A percentile compares a stretch with the other conserved stretches of the same genome.
Conservation (phyloP, 1,139 yeast species). For the Pichia sp. region DNA sequence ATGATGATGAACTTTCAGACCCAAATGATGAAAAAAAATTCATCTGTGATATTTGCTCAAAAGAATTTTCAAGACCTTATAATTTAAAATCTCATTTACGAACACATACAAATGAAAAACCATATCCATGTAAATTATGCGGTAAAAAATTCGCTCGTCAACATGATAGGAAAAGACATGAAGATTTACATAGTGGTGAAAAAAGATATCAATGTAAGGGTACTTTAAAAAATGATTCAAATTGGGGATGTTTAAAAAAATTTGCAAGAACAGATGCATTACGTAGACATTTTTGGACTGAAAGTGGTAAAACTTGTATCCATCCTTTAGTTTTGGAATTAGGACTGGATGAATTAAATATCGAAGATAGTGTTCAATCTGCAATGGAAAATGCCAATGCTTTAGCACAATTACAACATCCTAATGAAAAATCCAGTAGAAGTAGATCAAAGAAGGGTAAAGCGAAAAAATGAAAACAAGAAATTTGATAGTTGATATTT, state of each 20-base stretch:
- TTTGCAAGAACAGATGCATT: slow-evolving; percentile 96
- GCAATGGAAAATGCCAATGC: slow-evolving; percentile 14
- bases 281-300: slow-evolving; percentile 90
- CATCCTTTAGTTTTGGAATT: slow-evolving; percentile 35
- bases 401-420: slow-evolving; percentile 1
- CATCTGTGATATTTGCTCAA: slow-evolving; percentile 80
- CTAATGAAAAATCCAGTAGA: neutral
- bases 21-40: slow-evolving; percentile 35
- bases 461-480: neutral
- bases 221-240: slow-evolving; percentile 47
- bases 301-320: slow-evolving; percentile 83
- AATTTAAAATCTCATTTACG: slow-evolving; percentile 85
- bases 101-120: slow-evolving; percentile 92
- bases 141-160: slow-evolving; percentile 95
- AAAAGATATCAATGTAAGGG: slow-evolving; percentile 86
- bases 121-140: slow-evolving; percentile 79
- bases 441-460: slow-evolving; percentile 3
- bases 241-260: slow-evolving; percentile 88
- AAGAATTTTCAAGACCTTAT: slow-evolving; percentile 85
- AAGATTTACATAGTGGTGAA: slow-evolving; percentile 86
- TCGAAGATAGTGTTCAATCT: slow-evolving; percentile 39
- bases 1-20: slow-evolving; percentile 18
- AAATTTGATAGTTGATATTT: no score
- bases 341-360: slow-evolving; percentile 26
- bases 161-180: slow-evolving; percentile 91